Evolutionary conservation across 495 filamentous ascomycete genomes (phyloP), one percentile per base, ranked within the genome.

Genomic region (Penicillium atrosanguineum): DNA sequence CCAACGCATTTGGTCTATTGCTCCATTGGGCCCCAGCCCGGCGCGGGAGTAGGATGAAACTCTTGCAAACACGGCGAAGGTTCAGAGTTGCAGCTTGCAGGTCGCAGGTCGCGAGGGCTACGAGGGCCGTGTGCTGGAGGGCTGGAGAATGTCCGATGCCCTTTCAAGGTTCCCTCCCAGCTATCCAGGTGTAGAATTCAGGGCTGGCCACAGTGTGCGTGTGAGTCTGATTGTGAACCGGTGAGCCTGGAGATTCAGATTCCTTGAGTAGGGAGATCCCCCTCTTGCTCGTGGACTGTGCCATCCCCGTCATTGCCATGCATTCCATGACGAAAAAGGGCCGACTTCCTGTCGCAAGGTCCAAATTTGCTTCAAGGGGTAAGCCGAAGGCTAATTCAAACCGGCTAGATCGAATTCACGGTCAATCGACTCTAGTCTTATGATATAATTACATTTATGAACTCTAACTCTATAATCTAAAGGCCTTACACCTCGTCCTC

Each of bases 401-500:
- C 3, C 31, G 6, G 16, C n/a, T 20, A 7, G 16, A 40, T 19
- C 16, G 38, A 40, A 40, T 40, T 40, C 16, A 20, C n/a, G 7
- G 16, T 40, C 38, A n/a, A 40, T 19, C n/a, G 19, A 1, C 38
- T 40, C 38, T 20, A 18, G 8, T 3, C 28, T 3, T 11, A 18
- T 50, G 23, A 14, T 44, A 20, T 52, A 44, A 40, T 40, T 34
- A 34, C 12, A 34, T 34, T 34, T 34, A 34, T 34, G 12, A 15
- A 34, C 38, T 40, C 15, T 44, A 44, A 44, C 7, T 21, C 25
- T 52, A 19, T 44, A 43, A 41, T 37, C 28, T 20, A 1, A 40
- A 40, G 16, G 16, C 38, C 5, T 64, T 39, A 74, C 12, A 93
- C 72, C 72, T 97, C 93, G 69, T 89, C 83, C 50, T 83, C 80